Base-by-base conservation (phyloP, 768 basidiomycete species). In the Neoboletus subvelutipes region DNA sequence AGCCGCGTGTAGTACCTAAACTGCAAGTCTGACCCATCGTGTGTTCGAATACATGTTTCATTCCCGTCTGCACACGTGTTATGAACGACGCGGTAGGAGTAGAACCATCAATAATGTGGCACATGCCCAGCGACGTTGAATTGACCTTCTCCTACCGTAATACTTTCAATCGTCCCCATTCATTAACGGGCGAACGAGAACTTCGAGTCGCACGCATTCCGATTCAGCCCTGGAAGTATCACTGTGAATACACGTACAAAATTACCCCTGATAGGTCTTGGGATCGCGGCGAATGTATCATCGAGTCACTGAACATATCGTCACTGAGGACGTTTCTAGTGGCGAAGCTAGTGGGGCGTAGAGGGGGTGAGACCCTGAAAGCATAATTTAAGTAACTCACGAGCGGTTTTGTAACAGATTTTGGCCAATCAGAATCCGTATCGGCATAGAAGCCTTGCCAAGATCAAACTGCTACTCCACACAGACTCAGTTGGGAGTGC, bases 191-290 rank as follows among this genome's bases (percentile, higher is more conserved):
- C 18, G 8, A 20, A 37, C 33, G 36, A 24, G n/a, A 45, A 5
- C 33, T 10, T 45, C 18, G 18, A 18, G 3, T 47, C 50, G 28
- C 47, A 22, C 34, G 8, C 9, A 22, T 22, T 39, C 47, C 9
- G 3, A 41, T 45, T 53, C 11, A 15, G 36, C 17, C 40, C 18
- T 37, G 36, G 20, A 33, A 41, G 29, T 18, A 34, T 54, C 34
- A 31, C 17, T 20, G 15, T 37, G 37, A 17, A 33, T 52, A 60
- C 52, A 67, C 50, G 58, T 58, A 61, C 52, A 54, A 50, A 45
- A 29, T 49, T 42, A 11, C 42, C 39, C 54, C 42, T 40, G 26
- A 31, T 8, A n/a, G 10, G n/a, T 8, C 28, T 52, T 28, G 34
- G 26, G 29, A 51, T 50, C 51, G n/a, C 34, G 31, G 43, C 43